Evolutionary conservation across 2,329 filamentous ascomycete genomes (phyloP), one percentile per base, ranked within the genome.

Genomic region (Aureobasidium sp.): DNA sequence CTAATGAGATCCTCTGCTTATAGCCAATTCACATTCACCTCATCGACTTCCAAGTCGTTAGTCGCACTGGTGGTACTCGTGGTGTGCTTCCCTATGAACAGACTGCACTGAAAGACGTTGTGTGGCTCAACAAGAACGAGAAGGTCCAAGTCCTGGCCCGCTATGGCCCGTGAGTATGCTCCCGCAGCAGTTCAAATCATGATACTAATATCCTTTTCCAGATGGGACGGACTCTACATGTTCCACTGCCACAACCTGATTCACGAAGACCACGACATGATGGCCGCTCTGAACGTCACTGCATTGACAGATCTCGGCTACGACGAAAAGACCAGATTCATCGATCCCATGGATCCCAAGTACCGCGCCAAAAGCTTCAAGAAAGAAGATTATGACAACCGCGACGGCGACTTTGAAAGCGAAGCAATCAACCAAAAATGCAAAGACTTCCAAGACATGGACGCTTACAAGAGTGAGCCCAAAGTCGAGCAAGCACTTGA

Each of bases 21-120:
- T n/a, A 48, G 46, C 46, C 82, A 0, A 71, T 77, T 36, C 83
- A 86, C 69, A 78, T 85, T 52, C 84, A 86, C 67, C 75, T 85
- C 1, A 78, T 86, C 52, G 82, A 85, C 67, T 82, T 86, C 70
- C 78, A 80, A 61, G 74, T 86, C 39, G 66, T 84, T 26, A 75
- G 73, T 8, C 79, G 83, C 20, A 76, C 69, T 0, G 79, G 79
- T 4, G 77, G 77, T 10, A 71, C 74, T 20, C 73, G 76, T 3
- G 68, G 67, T 13, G 77, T 84, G 5, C 67, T 76, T 64, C 76
- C 80, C 0, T 85, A 85, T 65, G 83, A 86, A 71, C 72, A 74
- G 1, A 78, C 75, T 0, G 82, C 80, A 0, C 76, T 84, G 20
- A 85, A 85, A 70, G 83, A 86, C 66, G 79, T 84, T 1, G 81